Conservation (phyloP, 495 filamentous ascomycete species). For the Daldinia bambusicola region DNA sequence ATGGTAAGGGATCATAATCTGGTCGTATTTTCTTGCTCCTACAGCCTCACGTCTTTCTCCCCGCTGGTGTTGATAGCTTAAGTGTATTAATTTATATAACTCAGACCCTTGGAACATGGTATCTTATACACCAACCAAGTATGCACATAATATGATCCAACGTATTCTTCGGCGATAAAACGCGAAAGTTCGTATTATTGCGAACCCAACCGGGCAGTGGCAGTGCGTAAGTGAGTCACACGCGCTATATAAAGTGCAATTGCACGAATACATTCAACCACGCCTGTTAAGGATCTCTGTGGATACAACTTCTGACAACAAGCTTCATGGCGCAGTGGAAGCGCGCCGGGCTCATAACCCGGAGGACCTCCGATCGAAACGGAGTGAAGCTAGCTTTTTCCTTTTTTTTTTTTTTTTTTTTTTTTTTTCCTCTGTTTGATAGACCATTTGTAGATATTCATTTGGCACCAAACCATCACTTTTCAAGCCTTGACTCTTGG, state of each 20-base stretch:
- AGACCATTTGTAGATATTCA: background rate
- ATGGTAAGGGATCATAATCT: background rate
- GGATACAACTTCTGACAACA: background rate
- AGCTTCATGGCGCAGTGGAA: slow-evolving; percentile 35
- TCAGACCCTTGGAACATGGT: no score
- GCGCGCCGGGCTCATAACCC: slow-evolving; percentile 29
- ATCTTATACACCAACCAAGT: no score
- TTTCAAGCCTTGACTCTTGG: no score
- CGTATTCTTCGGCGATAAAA: background rate
- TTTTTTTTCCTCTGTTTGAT: background rate
- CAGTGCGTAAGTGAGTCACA: no score
- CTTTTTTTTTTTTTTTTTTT: background rate
- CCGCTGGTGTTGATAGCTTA: background rate
- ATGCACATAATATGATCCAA: background rate
- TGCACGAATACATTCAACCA: background rate
- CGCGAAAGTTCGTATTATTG: background rate
- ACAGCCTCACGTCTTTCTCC: background rate
- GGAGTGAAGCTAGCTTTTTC: slow-evolving; percentile 28
- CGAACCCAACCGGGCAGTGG: no score
- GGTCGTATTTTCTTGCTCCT: background rate
- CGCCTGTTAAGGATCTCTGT: background rate
- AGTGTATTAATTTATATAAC: no score
- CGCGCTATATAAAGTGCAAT: background rate
- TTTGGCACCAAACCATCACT: no score
- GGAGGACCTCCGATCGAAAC: slow-evolving; percentile 38